A percentile compares a stretch with the other conserved stretches of the same genome.
Conservation (phyloP, 257 asterid species). For the Nicotiana noctiflora region DNA sequence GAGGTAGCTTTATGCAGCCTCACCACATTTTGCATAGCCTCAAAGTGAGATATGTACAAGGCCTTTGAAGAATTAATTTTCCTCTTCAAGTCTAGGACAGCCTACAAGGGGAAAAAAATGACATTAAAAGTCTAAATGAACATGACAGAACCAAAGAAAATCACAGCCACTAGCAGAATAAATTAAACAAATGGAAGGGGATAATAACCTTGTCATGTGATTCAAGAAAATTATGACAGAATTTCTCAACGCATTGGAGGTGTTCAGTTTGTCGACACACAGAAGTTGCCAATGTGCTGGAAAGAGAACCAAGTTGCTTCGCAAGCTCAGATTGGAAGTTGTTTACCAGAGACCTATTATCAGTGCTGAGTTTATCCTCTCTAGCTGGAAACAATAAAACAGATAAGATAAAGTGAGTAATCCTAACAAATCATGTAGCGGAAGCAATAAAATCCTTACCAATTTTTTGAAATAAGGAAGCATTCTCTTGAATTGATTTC, state of each 20-base stretch:
- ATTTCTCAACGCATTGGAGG: slow-evolving; percentile 48
- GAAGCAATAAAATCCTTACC: slow-evolving; percentile 23
- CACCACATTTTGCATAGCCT: slow-evolving; percentile 72
- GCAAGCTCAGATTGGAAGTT: slow-evolving; percentile 56
- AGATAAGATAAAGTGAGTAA: neutral
- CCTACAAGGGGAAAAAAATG: slow-evolving; percentile 31
- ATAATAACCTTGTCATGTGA: slow-evolving; percentile 50
- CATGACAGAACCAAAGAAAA: slow-evolving; percentile 2
- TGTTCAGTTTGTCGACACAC: slow-evolving; percentile 58
- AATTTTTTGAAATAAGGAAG: slow-evolving; percentile 58
- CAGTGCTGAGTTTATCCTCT: slow-evolving; percentile 63
- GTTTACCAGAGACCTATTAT: slow-evolving; percentile 54
- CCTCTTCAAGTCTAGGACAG: slow-evolving; percentile 47
- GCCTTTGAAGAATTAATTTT: slow-evolving; percentile 49
- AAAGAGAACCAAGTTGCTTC: slow-evolving; percentile 52
- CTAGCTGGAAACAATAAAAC: slow-evolving; percentile 36
- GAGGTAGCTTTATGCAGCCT: slow-evolving; percentile 61
- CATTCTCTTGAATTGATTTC: slow-evolving; percentile 61
- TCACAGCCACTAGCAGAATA: neutral
- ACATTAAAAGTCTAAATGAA: neutral
- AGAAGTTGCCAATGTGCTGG: slow-evolving; percentile 45
- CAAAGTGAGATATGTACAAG: slow-evolving; percentile 62
- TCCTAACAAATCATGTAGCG: slow-evolving; percentile 2
- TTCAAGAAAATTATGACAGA: slow-evolving; percentile 54
- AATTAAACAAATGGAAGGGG: neutral